A percentile compares a stretch with the other conserved stretches of the same genome.
Evolutionary conservation across 495 filamentous ascomycete genomes (phyloP).

Genomic region (Aspergillus sclerotiicarbonarius): DNA sequence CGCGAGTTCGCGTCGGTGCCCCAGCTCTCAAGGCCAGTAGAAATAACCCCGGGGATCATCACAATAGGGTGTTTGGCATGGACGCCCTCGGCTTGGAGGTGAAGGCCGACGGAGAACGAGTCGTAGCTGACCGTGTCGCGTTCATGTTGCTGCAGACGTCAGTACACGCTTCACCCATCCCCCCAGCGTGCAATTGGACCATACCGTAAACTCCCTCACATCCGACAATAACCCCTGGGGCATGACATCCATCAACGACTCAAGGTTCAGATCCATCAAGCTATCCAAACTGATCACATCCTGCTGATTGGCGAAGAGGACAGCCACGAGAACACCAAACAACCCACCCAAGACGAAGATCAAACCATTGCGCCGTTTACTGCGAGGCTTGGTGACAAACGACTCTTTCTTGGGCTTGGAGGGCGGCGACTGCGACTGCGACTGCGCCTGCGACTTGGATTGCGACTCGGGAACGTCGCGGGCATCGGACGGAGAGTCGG

Average conservation of each 20-base stretch:
- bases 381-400: conserved; percentile 49
- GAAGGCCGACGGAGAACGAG: conserved; percentile 84
- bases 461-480: not conserved
- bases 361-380: conserved; percentile 69
- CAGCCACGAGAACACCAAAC: conserved; percentile 76
- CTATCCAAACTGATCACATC: conserved; percentile 81
- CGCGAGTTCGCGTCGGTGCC: conserved; percentile 77
- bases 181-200: not conserved
- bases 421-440: not conserved
- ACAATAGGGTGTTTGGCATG: conserved; percentile 83
- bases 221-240: conserved; percentile 80
- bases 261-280: conserved; percentile 78
- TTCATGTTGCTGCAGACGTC: conserved; percentile 62
- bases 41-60: conserved; percentile 97
- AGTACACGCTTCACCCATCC: not conserved
- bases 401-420: conserved; percentile 31
- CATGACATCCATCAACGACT: conserved; percentile 75
- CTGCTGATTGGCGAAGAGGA: conserved; percentile 80
- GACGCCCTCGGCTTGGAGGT: conserved; percentile 79
- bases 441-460: not conserved
- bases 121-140: conserved; percentile 87
- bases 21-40: conserved; percentile 95
- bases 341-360: conserved; percentile 82
- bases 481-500: not conserved
- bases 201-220: conserved; percentile 77